Conservation (phyloP, 2,329 filamentous ascomycete genomes). For the Hawksworthiomyces lignivorus region DNA sequence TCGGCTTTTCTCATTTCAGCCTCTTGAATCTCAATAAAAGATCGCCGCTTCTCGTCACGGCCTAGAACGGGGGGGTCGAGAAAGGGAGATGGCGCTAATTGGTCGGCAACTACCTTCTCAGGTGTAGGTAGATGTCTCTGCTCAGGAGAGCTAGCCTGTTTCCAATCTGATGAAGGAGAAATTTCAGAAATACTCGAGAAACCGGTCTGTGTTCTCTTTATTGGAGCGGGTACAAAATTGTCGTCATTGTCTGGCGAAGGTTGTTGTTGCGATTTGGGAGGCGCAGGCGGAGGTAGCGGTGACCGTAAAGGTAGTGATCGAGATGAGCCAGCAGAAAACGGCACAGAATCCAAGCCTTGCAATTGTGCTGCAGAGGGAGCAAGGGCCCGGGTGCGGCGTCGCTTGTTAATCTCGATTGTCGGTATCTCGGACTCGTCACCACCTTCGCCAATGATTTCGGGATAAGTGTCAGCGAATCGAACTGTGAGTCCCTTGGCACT, state of each 20-base stretch:
- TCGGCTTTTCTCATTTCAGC: slow-evolving; percentile 55
- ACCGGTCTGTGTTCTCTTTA: slow-evolving; percentile 53
- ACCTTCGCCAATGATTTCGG: slow-evolving; percentile 82
- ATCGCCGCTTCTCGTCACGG: slow-evolving; percentile 46
- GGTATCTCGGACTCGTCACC: slow-evolving; percentile 77
- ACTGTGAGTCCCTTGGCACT: slow-evolving; percentile 63
- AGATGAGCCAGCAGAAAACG: background rate
- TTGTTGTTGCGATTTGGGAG: slow-evolving; percentile 4
- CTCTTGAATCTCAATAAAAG: slow-evolving; percentile 50
- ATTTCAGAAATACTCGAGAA: slow-evolving; percentile 28
- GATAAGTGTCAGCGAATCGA: slow-evolving; percentile 62
- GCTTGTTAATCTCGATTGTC: slow-evolving; percentile 60
- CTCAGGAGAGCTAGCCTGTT: slow-evolving; percentile 30
- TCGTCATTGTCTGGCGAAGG: slow-evolving; percentile 1
- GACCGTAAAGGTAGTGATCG: slow-evolving; percentile 12
- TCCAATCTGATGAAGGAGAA: slow-evolving; percentile 10
- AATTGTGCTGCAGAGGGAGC: slow-evolving; percentile 1
- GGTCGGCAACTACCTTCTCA: slow-evolving; percentile 25
- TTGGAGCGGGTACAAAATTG: slow-evolving; percentile 44
- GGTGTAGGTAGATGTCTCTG: slow-evolving; percentile 35
- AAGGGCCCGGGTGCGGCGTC: slow-evolving; percentile 33
- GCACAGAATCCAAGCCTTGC: background rate
- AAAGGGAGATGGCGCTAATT: slow-evolving; percentile 23
- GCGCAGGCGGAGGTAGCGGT: slow-evolving; percentile 20
- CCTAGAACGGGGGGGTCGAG: slow-evolving; percentile 26